Conservation (phyloP, 1,284 basidiomycete species). For the Puccinia hordei region DNA sequence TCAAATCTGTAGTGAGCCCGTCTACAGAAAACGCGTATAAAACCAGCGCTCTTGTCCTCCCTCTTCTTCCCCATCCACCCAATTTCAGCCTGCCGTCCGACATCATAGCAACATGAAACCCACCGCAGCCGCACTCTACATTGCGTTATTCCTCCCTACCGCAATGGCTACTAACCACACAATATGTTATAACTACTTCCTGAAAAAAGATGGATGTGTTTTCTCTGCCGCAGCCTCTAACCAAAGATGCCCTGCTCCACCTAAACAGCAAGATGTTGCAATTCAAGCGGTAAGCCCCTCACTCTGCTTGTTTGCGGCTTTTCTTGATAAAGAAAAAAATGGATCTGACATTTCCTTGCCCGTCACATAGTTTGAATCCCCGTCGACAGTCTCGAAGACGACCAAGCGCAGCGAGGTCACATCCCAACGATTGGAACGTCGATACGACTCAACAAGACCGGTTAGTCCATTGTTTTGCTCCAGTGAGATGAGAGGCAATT, state of each 20-base stretch:
- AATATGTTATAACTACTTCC: conserved; percentile 35
- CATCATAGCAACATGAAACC: background rate
- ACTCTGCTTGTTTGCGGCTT: background rate
- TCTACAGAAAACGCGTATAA: no score
- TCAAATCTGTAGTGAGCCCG: no score
- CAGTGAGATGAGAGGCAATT: background rate
- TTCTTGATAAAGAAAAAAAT: background rate
- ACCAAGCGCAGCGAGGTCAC: background rate
- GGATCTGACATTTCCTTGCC: background rate
- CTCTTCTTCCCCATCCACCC: no score
- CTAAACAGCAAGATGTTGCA: background rate
- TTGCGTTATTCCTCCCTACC: background rate
- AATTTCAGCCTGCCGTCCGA: background rate
- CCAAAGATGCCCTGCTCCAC: conserved; percentile 7
- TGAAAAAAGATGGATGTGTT: conserved; percentile 42
- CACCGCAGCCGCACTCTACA: background rate
- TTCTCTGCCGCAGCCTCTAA: background rate
- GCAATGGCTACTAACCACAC: conserved; percentile 36
- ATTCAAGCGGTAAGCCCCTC: background rate
- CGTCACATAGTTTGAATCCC: background rate
- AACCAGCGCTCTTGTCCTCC: no score
- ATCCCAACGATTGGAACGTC: background rate
- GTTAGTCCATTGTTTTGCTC: background rate
- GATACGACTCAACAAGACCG: conserved; percentile 28
- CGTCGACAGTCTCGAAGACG: background rate